These are phyloP conservation scores for Phytophthora constricta DNA, from an alignment of 352 stramenopile genomes.

Conservation along the genomic window DNA sequence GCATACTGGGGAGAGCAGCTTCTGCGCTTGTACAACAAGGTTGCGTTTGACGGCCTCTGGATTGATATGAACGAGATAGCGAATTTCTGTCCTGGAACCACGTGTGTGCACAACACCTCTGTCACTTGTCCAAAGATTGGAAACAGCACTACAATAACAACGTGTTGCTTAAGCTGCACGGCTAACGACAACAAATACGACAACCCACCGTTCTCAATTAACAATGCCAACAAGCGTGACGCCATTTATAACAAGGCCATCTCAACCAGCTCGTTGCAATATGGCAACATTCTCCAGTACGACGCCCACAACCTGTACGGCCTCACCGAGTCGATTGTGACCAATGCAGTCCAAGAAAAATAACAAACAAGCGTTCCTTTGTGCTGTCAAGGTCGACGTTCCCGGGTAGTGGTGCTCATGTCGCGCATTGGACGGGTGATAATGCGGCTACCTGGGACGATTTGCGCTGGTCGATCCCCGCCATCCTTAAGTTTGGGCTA, in stretches of 20 bases:
- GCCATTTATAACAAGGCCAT: slow-evolving; percentile 69
- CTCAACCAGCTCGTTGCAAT: slow-evolving; percentile 61
- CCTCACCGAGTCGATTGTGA: slow-evolving; percentile 75
- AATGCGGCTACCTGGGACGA: slow-evolving; percentile 84
- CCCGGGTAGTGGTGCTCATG: slow-evolving; percentile 61
- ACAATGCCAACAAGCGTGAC: slow-evolving; percentile 50
- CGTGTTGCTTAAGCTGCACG: slow-evolving; percentile 52
- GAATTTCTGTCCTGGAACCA: slow-evolving; percentile 70
- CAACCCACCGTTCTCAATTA: slow-evolving; percentile 65
- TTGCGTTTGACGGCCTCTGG: slow-evolving; percentile 79
- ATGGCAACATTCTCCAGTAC: slow-evolving; percentile 67
- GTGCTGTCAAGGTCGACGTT: slow-evolving; percentile 80
- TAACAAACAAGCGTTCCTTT: slow-evolving; percentile 69
- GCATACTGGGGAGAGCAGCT: slow-evolving; percentile 77
- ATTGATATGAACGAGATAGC: slow-evolving; percentile 91
- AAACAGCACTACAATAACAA: slow-evolving; percentile 44
- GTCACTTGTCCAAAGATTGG: slow-evolving; percentile 45
- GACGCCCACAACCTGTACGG: slow-evolving; percentile 87
- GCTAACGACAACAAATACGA: slow-evolving; percentile 58
- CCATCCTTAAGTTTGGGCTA: slow-evolving; percentile 75
- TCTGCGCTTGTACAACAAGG: slow-evolving; percentile 51
- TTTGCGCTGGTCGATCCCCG: slow-evolving; percentile 67
- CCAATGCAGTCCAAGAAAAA: slow-evolving; percentile 54
- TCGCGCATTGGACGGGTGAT: slow-evolving; percentile 82
- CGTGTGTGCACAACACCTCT: slow-evolving; percentile 41